Base-by-base conservation (phyloP, 1,139 yeast species). In the Sugiyamaella pinicola region DNA sequence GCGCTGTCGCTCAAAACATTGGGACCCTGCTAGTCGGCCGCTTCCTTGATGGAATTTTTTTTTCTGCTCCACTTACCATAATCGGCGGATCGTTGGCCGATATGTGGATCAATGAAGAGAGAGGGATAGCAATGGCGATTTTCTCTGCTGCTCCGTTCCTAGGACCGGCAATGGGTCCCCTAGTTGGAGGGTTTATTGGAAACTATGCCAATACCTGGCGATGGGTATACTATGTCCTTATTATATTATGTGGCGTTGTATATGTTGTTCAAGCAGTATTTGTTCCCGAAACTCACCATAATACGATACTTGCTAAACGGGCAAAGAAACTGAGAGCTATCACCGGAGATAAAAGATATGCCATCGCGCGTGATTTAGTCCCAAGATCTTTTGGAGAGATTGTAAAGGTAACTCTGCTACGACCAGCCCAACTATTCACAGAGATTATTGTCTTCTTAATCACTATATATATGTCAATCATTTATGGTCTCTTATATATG, bases 261-360 rank as follows among this genome's bases (percentile, higher is more conserved):
- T 82, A 80, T 61, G 70, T 64, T 9, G 47, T 72, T 49, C 73
- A 83, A 28, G 70, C 82, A 18, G 9, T 26, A n/a, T 24, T 68
- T 19, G 73, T 82, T 65, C 96, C 96, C 8, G 97, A 90, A 74
- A 90, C 96, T 22, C 90, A 87, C 69, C 91, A 95, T 8, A 95
- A 96, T 5, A 90, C 85, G 7, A 85, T 89, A 53, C 77, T 90
- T 62, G 86, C 84, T 67, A 78, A 72, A 49, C 80, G 90, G 64
- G 96, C 96, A 40, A 73, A 74, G 63, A 79, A 71, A 64, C 69
- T 90, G 64, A 81, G 96, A 74, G 80, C 84, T 66, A 83, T 85
- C 68, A 87, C 96, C 9, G 96, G 96, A 51, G 89, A 90, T 67
- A 75, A 74, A 28, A 84, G 87, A 64, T 88, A 87, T 65, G 84